Evolutionary conservation across 768 basidiomycete genomes (phyloP).

Genomic region (Harrya chromipes): DNA sequence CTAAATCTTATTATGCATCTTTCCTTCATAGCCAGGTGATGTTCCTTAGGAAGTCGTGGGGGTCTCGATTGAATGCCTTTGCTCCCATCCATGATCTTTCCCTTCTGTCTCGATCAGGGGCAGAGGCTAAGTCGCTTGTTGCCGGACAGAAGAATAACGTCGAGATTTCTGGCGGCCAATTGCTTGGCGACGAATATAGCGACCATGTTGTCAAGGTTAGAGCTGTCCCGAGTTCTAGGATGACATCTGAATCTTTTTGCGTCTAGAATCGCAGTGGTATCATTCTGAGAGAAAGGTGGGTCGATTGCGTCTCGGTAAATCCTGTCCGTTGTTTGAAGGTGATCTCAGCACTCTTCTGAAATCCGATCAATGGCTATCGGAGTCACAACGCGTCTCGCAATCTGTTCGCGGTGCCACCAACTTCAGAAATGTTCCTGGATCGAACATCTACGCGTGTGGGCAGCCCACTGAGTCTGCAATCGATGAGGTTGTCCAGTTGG

Average conservation of each 20-base stretch:
- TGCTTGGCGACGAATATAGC: constrained; percentile 94
- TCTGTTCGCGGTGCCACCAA: constrained; percentile 92
- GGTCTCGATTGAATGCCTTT: constrained; percentile 85
- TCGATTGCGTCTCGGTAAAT: constrained; percentile 15
- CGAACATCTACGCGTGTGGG: constrained; percentile 86
- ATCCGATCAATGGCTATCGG: constrained; percentile 86
- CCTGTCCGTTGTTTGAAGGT: neutral
- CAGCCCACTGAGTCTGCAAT: constrained; percentile 90
- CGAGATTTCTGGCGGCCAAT: constrained; percentile 74
- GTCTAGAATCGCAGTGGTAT: constrained; percentile 88
- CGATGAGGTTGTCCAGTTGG: constrained; percentile 65
- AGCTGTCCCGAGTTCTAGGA: neutral
- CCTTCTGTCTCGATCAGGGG: constrained; percentile 66
- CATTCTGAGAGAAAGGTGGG: constrained; percentile 84
- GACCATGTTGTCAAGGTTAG: constrained; percentile 87
- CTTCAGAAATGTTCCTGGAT: constrained; percentile 79
- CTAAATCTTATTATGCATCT: neutral
- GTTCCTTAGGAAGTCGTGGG: constrained; percentile 78
- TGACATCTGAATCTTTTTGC: neutral
- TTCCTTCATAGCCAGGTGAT: constrained; percentile 64
- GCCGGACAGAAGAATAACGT: constrained; percentile 73
- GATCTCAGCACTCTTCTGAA: constrained; percentile 72
- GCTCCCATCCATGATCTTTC: constrained; percentile 89
- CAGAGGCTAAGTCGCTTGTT: constrained; percentile 52
- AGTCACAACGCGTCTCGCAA: constrained; percentile 61